Evolutionary conservation across 2,329 filamentous ascomycete genomes (phyloP), one percentile per base, ranked within the genome.

Genomic region (Arthrobotrys sinensis): DNA sequence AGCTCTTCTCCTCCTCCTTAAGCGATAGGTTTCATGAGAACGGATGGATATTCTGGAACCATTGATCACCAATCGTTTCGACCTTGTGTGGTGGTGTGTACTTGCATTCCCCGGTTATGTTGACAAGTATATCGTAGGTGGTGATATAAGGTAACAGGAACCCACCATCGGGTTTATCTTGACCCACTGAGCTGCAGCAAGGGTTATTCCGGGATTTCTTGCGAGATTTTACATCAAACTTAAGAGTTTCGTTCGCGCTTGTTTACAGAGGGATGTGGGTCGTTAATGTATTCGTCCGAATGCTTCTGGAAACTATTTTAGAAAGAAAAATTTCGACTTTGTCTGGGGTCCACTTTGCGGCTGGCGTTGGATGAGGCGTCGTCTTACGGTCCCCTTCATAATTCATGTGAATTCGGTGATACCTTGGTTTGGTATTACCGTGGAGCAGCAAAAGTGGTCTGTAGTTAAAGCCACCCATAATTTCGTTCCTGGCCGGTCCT

Each of bases 141-240:
- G 38, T 57, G 32, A 38, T 67, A 43, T 67, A 67, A 48, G 24
- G 48, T 24, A 67, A 55, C 8, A 34, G 32, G 12, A 63, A 60
- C 50, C 48, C 40, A 55, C 24, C 11, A 32, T 68, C 32, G 45
- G 43, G 67, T 24, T 63, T 64, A 71, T 52, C 67, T 53, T 43
- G 45, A 64, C 55, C 67, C 67, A 71, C 67, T 48, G 45, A 52
- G 67, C 67, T 71, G 55, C 55, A 48, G 45, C 55, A 57, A 62
- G 71, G 71, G 55, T 70, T 77, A 70, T 77, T 77, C 72, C 57
- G 72, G 60, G 72, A 52, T 70, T 40, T 77, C 55, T 70, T 77
- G 72, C 72, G 66, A 77, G 57, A 76, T 76, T 69, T 70, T 57
- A 53, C 57, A 48, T 14, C 5, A 16, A 45, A 16, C 2, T 4